phyloP scores from a whole-genome alignment of 352 stramenopile genomes.

The Phytopythium litorale region DNA sequence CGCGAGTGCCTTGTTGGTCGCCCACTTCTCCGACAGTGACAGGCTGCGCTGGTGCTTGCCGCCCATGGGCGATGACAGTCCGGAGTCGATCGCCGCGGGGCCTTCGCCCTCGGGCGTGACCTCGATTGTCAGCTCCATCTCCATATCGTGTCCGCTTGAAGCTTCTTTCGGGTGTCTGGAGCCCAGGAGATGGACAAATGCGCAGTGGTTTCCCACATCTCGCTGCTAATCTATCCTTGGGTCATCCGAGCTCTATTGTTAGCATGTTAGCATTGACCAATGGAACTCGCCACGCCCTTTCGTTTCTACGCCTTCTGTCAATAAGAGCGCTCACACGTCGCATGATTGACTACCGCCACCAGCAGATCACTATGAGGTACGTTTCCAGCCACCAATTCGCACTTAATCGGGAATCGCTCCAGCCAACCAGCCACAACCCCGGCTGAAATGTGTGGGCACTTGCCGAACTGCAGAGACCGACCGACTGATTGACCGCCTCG shows the following conservation, averaged over 20 bases:
- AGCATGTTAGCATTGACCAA: background rate
- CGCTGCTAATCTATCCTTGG: constrained; percentile 1
- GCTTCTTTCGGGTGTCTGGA: background rate
- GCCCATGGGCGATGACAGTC: constrained; percentile 47
- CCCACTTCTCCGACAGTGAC: constrained; percentile 75
- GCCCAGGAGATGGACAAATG: background rate
- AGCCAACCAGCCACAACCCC: constrained; percentile 23
- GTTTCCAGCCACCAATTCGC: constrained; percentile 14
- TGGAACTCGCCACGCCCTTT: constrained; percentile 1
- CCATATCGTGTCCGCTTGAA: background rate
- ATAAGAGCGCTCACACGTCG: constrained; percentile 29
- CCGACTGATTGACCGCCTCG: background rate
- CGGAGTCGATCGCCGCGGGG: constrained; percentile 8
- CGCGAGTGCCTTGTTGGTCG: constrained; percentile 63
- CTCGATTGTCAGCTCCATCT: constrained; percentile 42
- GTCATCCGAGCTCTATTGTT: background rate
- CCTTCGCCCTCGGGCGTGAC: constrained; percentile 29
- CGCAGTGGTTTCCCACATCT: constrained; percentile 1
- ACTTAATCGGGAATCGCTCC: constrained; percentile 19
- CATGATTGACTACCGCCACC: constrained; percentile 24
- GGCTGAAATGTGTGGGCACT: background rate
- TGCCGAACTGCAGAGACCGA: background rate
- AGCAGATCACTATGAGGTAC: constrained; percentile 9
- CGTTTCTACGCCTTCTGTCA: background rate
- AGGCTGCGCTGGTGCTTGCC: constrained; percentile 65